Evolutionary conservation across 352 stramenopile species (phyloP).

Genomic region (Phytophthora cactorum): DNA sequence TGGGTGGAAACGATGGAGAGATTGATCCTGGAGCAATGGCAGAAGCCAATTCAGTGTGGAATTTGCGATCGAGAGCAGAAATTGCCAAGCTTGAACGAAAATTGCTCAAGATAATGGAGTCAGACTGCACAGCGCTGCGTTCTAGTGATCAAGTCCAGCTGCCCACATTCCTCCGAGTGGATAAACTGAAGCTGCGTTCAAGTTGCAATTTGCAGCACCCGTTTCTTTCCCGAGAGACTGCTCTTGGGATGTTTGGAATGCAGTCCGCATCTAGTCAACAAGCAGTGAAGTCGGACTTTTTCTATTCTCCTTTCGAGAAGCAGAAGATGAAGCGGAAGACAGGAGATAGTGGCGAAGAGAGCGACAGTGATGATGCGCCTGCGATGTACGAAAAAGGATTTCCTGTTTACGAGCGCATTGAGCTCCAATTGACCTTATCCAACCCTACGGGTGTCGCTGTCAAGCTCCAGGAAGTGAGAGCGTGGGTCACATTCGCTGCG

Average conservation of each 20-base stretch:
- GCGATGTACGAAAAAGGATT: slow-evolving; percentile 51
- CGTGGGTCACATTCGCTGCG: slow-evolving; percentile 48
- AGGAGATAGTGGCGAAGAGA: slow-evolving; percentile 10
- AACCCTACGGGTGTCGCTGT: slow-evolving; percentile 75
- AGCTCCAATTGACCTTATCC: slow-evolving; percentile 61
- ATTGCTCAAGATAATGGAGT: slow-evolving; percentile 59
- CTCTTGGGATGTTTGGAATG: slow-evolving; percentile 44
- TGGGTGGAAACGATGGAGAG: slow-evolving; percentile 21
- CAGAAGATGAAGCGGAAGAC: slow-evolving; percentile 34
- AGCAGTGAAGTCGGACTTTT: slow-evolving; percentile 49
- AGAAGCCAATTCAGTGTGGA: slow-evolving; percentile 46
- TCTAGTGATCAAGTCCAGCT: slow-evolving; percentile 62
- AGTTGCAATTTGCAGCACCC: slow-evolving; percentile 41
- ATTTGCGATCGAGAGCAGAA: slow-evolving; percentile 65
- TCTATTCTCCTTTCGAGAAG: slow-evolving; percentile 72
- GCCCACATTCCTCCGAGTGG: slow-evolving; percentile 60
- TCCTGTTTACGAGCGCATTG: slow-evolving; percentile 61
- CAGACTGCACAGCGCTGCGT: slow-evolving; percentile 59
- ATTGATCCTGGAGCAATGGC: not conserved
- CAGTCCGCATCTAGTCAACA: slow-evolving; percentile 24
- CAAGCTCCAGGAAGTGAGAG: slow-evolving; percentile 64
- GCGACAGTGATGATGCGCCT: slow-evolving; percentile 21
- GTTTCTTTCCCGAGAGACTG: slow-evolving; percentile 43
- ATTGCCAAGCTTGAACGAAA: slow-evolving; percentile 61
- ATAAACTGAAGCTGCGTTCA: slow-evolving; percentile 56